A percentile compares a stretch with the other conserved stretches of the same genome.
These are phyloP conservation scores for Dunaliella primolecta DNA, from an alignment of 139 green algal genomes.

Conservation along the genomic window DNA sequence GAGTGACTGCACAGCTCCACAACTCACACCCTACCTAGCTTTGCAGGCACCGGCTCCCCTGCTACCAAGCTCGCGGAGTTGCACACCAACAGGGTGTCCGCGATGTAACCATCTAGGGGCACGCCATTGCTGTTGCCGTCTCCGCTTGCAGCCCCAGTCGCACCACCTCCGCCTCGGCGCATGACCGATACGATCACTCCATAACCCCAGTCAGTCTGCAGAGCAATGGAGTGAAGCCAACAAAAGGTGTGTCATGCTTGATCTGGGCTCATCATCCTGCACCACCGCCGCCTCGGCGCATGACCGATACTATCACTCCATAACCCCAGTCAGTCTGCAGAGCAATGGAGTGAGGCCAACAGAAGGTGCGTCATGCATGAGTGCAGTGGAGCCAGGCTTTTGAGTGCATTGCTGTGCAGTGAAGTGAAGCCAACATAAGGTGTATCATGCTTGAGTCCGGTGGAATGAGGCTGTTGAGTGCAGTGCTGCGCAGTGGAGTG, in stretches of 20 bases:
- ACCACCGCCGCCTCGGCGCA: constrained; percentile 10
- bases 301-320: constrained; percentile 71
- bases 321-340: constrained; percentile 76
- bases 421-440: too few species aligned
- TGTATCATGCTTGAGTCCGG: too few species aligned
- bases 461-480: too few species aligned
- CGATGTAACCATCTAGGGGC: constrained; percentile 46
- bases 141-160: neutral
- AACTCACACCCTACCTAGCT: too few species aligned
- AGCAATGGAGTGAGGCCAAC: too few species aligned
- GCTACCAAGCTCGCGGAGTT: constrained; percentile 15
- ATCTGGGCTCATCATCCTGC: too few species aligned
- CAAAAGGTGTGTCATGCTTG: too few species aligned
- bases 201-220: constrained; percentile 78
- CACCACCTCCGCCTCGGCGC: neutral
- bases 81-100: constrained; percentile 65
- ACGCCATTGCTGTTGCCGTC: constrained; percentile 2
- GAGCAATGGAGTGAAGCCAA: too few species aligned
- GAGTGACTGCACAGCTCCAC: too few species aligned
- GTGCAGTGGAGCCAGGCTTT: too few species aligned
- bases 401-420: too few species aligned
- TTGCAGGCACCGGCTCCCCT: constrained; percentile 10
- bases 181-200: constrained; percentile 69
- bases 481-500: constrained; percentile 7
- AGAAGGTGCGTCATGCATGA: too few species aligned